Evolutionary conservation across 768 basidiomycete genomes (phyloP), one percentile per base, ranked within the genome.

Genomic region (Rhodosporidiobolus sp.): DNA sequence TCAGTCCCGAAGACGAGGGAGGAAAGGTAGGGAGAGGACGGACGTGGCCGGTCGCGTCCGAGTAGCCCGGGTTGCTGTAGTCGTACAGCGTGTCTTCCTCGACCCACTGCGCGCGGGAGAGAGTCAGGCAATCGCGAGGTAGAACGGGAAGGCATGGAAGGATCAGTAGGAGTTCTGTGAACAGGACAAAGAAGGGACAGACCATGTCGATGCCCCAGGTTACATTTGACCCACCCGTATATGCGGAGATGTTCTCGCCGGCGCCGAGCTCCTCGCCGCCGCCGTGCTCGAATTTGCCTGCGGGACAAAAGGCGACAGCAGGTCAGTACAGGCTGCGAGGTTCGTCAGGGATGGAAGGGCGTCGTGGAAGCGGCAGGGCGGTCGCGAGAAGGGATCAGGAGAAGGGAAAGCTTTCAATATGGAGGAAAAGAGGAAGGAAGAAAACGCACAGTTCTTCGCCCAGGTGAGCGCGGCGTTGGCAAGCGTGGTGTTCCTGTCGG

Each of bases 231-330:
- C 48, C 63, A 5, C 60, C 70, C 24, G 49, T 54, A 11, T 58
- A 56, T 9, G 66, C 74, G 3, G 74, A 68, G 65, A 80, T 54
- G 70, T 81, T 80, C 70, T 80, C 79, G 58, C 54, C 63, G 28
- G 60, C 54, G 20, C 22, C 45, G 52, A 62, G 35, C 1, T 20
- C n/a, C 8, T n/a, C 19, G 14, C 65, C 65, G 30, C 49, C 52
- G 49, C 72, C 71, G 63, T 81, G 81, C 22, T 57, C 62, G 50
- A 73, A 78, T 2, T 72, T 55, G 54, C 66, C 65, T 60, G 28
- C 32, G 5, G 6, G 22, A 45, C 26, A 10, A 28, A 8, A 38
- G 46, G 16, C 9, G 32, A 28, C 30, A 52, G 55, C 19, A 11
- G 28, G 43, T 28, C 28, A 26, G 43, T n/a, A n/a, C n/a, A n/a